Evolutionary conservation across 2,329 filamentous ascomycete genomes (phyloP), one percentile per base, ranked within the genome.

Genomic region (Malbranchea zuffiana): DNA sequence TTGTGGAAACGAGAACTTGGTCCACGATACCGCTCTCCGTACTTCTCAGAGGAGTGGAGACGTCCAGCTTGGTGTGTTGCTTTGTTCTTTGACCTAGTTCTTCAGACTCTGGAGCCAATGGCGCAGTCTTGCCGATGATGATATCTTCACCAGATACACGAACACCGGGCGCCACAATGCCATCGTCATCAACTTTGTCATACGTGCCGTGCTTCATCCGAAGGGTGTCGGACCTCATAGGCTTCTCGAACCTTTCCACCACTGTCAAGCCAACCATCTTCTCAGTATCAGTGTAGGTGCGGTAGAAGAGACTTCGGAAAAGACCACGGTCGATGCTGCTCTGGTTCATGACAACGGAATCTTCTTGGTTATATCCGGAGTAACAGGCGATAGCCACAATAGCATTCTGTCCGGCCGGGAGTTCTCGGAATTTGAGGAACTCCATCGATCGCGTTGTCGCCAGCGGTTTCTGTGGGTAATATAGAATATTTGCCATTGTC

Each of bases 261-360:
- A 92, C 80, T 47, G 86, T 85, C 65, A 96, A 82, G 45, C 90
- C 90, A 19, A 98, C 81, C 47, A 85, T 81, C 71, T 96, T 96
- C 66, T 98, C 90, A 47, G 86, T 85, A 55, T 98, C 90, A 20
- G 86, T 92, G 63, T 98, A 98, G 7, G 88, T 86, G 49, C 92
- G 80, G 74, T 94, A 98, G 69, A 96, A 98, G 37, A 98, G 66
- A 73, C 86, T 95, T 54, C 92, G 77, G 79, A 98, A 98, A 3
- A 98, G 71, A 45, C 90, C 90, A 54, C 90, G 82, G 61, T 98
- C 90, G 53, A 98, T 96, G 62, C 86, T 94, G 66, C 86, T 95
- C 67, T 98, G 90, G 62, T 98, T 98, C 90, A 98, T 96, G 53
- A 98, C 94, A 49, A 98, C 88, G 48, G 90, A 98, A 77, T 98